Percentiles rank a stretch among this genome's conserved stretches.
Conservation (phyloP, 257 asterid genomes). For the Solanum gracilifrons region DNA sequence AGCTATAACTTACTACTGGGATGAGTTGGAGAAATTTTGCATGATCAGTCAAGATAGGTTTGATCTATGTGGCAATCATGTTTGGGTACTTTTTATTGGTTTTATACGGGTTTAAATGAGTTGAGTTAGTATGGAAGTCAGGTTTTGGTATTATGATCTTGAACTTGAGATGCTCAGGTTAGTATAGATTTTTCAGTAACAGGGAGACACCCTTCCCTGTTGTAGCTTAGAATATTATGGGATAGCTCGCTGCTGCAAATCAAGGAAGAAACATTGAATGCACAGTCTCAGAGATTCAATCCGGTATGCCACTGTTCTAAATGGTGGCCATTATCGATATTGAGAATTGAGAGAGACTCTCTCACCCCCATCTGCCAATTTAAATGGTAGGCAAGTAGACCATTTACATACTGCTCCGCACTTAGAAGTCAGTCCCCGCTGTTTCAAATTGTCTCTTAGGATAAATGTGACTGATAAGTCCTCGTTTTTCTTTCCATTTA, state of each 20-base stretch:
- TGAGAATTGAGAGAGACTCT: background rate
- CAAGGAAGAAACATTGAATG: background rate
- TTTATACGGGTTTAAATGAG: background rate
- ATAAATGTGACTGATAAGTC: background rate
- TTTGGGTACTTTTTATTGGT: background rate
- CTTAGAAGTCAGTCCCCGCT: background rate
- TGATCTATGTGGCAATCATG: background rate
- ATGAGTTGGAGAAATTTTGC: background rate
- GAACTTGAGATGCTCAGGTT: background rate
- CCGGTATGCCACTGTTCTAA: background rate
- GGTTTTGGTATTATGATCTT: background rate
- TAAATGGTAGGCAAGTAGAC: background rate
- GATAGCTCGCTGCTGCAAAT: background rate
- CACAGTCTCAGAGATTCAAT: background rate
- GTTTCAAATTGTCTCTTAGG: background rate
- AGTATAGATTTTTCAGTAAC: background rate
- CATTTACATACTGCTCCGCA: background rate
- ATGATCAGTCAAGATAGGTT: background rate
- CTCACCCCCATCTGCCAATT: background rate
- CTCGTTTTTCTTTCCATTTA: background rate
- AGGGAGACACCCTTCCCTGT: background rate
- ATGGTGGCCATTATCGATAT: background rate
- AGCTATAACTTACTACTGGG: background rate
- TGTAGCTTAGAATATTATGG: background rate
- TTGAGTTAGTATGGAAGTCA: background rate